Conservation (phyloP, 192 early-diverging fungal genomes). For the Backusella liffmaniae region DNA sequence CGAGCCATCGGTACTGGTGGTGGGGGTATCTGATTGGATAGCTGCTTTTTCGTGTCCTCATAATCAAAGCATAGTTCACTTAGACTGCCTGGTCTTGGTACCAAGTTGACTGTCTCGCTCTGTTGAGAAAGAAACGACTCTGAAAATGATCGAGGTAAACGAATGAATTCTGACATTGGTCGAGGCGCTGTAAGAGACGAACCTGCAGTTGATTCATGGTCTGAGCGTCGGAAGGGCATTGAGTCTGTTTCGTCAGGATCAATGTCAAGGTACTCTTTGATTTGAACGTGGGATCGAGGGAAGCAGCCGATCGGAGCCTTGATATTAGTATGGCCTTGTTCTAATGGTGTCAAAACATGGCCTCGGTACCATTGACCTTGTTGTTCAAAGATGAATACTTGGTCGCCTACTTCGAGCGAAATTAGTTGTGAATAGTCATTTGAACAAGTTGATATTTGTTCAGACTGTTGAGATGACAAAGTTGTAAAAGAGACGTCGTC, state of each 20-base stretch:
- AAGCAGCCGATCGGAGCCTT: slow-evolving; percentile 49
- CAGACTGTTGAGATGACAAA: slow-evolving; percentile 13
- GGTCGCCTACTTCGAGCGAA: slow-evolving; percentile 53
- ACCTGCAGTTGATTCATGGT: neutral
- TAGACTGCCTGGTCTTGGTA: slow-evolving; percentile 16
- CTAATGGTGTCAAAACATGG: slow-evolving; percentile 53
- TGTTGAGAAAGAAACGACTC: slow-evolving; percentile 6
- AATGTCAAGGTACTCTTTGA: slow-evolving; percentile 44
- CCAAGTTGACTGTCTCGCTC: neutral
- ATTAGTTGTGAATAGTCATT: slow-evolving; percentile 13
- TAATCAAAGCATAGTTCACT: slow-evolving; percentile 4
- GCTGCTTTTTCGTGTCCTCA: neutral
- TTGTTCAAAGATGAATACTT: slow-evolving; percentile 56
- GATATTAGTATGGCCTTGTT: slow-evolving; percentile 36
- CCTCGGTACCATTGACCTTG: slow-evolving; percentile 59
- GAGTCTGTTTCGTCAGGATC: slow-evolving; percentile 17
- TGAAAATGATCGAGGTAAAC: slow-evolving; percentile 9
- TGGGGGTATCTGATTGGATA: neutral
- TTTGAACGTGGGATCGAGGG: slow-evolving; percentile 52
- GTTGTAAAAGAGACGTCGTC: neutral
- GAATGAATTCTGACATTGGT: slow-evolving; percentile 7
- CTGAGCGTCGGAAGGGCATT: neutral
- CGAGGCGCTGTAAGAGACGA: slow-evolving; percentile 1
- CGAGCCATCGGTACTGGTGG: slow-evolving; percentile 42
- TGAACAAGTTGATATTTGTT: slow-evolving; percentile 10